These are phyloP conservation scores for Aspergillus luchuensis DNA, from an alignment of 2,329 filamentous ascomycete species.

Conservation along the genomic window DNA sequence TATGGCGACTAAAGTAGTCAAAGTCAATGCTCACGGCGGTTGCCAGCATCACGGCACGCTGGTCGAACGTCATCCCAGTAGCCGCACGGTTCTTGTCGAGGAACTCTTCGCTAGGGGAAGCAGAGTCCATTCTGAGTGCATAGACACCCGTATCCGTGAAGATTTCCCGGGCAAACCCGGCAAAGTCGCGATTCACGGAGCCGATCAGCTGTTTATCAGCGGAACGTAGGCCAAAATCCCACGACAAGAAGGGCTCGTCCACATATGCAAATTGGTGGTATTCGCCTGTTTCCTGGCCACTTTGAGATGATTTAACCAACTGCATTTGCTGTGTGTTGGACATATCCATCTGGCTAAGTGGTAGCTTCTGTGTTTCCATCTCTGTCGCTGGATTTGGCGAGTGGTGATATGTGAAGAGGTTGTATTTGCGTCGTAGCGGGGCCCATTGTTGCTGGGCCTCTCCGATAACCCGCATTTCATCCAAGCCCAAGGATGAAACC, in stretches of 20 bases:
- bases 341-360: constrained; percentile 49
- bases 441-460: constrained; percentile 67
- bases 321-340: constrained; percentile 53
- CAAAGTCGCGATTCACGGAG: constrained; percentile 65
- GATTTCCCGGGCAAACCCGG: constrained; percentile 63
- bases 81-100: constrained; percentile 23
- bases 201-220: constrained; percentile 56
- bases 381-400: constrained; percentile 40
- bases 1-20: constrained; percentile 67
- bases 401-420: constrained; percentile 61
- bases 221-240: constrained; percentile 63
- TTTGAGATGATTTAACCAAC: constrained; percentile 28
- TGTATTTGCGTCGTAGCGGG: constrained; percentile 63
- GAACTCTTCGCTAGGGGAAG: constrained; percentile 44
- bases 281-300: constrained; percentile 40
- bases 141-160: constrained; percentile 69
- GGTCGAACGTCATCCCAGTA: constrained; percentile 64
- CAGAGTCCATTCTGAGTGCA: constrained; percentile 65
- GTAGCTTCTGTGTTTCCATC: constrained; percentile 42
- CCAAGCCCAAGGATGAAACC: constrained; percentile 56
- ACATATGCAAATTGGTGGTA: constrained; percentile 65
- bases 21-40: constrained; percentile 67
- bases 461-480: constrained; percentile 64
- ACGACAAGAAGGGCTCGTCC: constrained; percentile 64
- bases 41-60: constrained; percentile 66